Evolutionary conservation across 2,329 filamentous ascomycete genomes (phyloP).

Genomic region (Colletotrichum trifolii): DNA sequence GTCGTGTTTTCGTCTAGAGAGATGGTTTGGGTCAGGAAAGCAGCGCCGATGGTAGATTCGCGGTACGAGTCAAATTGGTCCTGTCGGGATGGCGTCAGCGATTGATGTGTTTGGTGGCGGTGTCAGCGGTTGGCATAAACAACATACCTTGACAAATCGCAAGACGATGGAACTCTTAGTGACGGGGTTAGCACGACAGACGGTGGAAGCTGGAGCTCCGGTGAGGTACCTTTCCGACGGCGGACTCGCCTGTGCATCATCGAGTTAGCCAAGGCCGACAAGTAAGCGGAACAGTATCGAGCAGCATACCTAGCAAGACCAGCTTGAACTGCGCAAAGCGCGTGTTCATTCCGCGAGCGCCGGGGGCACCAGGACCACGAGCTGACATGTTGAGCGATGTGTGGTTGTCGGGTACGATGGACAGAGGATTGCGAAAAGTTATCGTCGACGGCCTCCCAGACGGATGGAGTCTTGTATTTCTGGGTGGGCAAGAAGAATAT

Average conservation of each 20-base stretch:
- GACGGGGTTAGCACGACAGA: slow-evolving; percentile 35
- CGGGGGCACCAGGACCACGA: slow-evolving; percentile 67
- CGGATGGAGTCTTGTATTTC: background rate
- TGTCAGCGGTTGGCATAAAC: slow-evolving; percentile 1
- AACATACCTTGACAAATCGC: slow-evolving; percentile 94
- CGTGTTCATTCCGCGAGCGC: slow-evolving; percentile 74
- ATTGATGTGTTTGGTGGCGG: slow-evolving; percentile 3
- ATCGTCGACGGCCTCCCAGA: slow-evolving; percentile 9
- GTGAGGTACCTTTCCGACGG: slow-evolving; percentile 88
- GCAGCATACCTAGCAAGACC: slow-evolving; percentile 86
- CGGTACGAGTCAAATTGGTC: slow-evolving; percentile 99
- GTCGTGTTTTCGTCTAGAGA: slow-evolving; percentile 97
- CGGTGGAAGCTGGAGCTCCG: slow-evolving; percentile 13
- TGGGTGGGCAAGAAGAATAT: slow-evolving; percentile 21
- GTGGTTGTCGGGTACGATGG: slow-evolving; percentile 39
- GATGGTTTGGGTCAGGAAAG: slow-evolving; percentile 98
- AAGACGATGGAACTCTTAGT: slow-evolving; percentile 92
- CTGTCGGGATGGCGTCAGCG: slow-evolving; percentile 55
- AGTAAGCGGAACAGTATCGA: slow-evolving; percentile 3
- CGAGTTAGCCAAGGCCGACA: slow-evolving; percentile 24
- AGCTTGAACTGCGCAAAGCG: slow-evolving; percentile 99
- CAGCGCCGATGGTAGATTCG: slow-evolving; percentile 97
- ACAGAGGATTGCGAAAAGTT: slow-evolving; percentile 23
- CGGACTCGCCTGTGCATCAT: slow-evolving; percentile 84
- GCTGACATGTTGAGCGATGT: slow-evolving; percentile 76